Evolutionary conservation across 345 rosid genomes (phyloP), one percentile per base, ranked within the genome.

Genomic region (Gossypium anomalum): DNA sequence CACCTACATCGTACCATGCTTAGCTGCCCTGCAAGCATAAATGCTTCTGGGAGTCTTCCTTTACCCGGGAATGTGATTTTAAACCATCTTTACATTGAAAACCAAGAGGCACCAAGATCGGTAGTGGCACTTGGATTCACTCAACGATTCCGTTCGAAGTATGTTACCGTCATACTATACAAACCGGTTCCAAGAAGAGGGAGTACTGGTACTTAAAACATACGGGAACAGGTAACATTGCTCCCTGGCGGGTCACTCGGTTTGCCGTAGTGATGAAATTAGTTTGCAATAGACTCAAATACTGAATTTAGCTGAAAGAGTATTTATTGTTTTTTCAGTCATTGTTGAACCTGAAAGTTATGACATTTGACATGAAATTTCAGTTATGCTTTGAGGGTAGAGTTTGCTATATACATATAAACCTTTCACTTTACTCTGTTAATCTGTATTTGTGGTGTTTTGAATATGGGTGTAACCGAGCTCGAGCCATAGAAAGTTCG

Each of bases 41-140:
- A 87, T 41, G 61, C 78, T 64, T 65, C 80, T 1, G 94, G 86
- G 75, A 71, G 79, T 65, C 74, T 86, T 69, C 90, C 86, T 13
- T 55, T 48, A 62, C 99, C 98, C 2, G 88, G 87, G 74, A 84
- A 78, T 71, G 97, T 86, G 56, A 81, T 82, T 76, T 86, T 93
- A 77, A 96, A 96, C 84, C 99, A 96, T 62, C 93, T 96, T 11
- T 96, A 89, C 73, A 96, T 96, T 15, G 97, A 96, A 78, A 92
- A 90, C 80, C 79, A 91, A 71, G 95, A 89, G 47, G 72, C 90
- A 38, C 97, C 98, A 29, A 88, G 97, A 53, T 89, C 99, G 0
- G 92, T 92, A 44, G 97, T 93, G 73, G 98, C 97, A 10, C 92
- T 96, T 14, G 99, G 99, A 23, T 88, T 90, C 83, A 87, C 97